These are phyloP conservation scores for Penicillium sp. DNA, from an alignment of 2,329 filamentous ascomycete genomes.

Conservation along the genomic window DNA sequence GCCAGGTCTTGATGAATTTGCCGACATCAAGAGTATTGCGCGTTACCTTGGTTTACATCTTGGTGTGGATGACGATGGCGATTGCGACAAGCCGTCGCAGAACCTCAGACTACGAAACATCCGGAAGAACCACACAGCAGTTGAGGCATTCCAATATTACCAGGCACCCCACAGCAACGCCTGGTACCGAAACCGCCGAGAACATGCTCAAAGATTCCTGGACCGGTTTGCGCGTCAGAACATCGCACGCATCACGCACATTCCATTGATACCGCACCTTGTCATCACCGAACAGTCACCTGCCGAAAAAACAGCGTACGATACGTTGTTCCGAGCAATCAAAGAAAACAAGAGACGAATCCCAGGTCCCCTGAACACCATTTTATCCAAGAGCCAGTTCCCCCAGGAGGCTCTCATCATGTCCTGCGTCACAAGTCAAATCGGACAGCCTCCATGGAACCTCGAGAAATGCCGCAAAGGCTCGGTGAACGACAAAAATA, in stretches of 20 bases:
- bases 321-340: conserved; percentile 56
- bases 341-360: conserved; percentile 35
- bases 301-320: conserved; percentile 54
- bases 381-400: conserved; percentile 43
- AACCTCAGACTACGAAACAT: conserved; percentile 45
- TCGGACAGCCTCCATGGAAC: conserved; percentile 28
- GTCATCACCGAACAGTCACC: conserved; percentile 46
- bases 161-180: conserved; percentile 50
- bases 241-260: conserved; percentile 45
- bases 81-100: conserved; percentile 45
- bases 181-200: conserved; percentile 54
- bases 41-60: conserved; percentile 56
- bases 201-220: conserved; percentile 57
- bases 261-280: conserved; percentile 48
- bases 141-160: conserved; percentile 58
- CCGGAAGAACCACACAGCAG: conserved; percentile 35
- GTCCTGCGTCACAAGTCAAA: conserved; percentile 41
- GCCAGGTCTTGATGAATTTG: conserved; percentile 57
- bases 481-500: not conserved
- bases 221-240: conserved; percentile 54
- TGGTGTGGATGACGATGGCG: conserved; percentile 54
- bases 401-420: conserved; percentile 44
- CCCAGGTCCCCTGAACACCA: conserved; percentile 43
- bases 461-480: conserved; percentile 23
- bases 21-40: conserved; percentile 60